Conservation (phyloP, 2,329 filamentous ascomycete genomes). For the Pezicula carpinea region DNA sequence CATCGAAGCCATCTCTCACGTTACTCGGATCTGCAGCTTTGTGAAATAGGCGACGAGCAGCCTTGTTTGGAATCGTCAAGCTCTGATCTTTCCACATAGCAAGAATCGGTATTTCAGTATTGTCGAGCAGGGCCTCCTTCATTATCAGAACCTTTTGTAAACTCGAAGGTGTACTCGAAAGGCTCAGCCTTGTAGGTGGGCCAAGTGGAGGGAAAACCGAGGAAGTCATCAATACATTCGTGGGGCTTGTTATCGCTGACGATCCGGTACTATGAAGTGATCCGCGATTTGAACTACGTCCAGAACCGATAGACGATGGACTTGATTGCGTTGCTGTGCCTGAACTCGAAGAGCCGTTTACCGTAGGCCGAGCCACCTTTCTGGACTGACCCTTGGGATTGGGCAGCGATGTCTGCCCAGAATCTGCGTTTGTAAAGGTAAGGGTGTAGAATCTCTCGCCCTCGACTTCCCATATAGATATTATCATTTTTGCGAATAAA, state of each 20-base stretch:
- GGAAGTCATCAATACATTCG: slow-evolving; percentile 45
- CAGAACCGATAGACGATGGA: slow-evolving; percentile 23
- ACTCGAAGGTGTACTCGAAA: slow-evolving; percentile 57
- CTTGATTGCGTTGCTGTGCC: slow-evolving; percentile 17
- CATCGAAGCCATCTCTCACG: slow-evolving; percentile 44
- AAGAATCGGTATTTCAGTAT: slow-evolving; percentile 68
- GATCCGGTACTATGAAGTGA: slow-evolving; percentile 18
- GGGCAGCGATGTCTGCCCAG: slow-evolving; percentile 27
- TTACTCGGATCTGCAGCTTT: slow-evolving; percentile 34
- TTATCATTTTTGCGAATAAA: slow-evolving; percentile 67
- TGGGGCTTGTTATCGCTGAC: slow-evolving; percentile 45
- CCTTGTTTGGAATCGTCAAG: slow-evolving; percentile 66
- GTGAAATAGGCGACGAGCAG: slow-evolving; percentile 44
- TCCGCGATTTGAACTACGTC: slow-evolving; percentile 17
- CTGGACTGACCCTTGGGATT: slow-evolving; percentile 13
- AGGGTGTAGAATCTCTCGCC: slow-evolving; percentile 68
- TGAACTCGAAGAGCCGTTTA: slow-evolving; percentile 5
- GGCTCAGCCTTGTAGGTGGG: slow-evolving; percentile 51
- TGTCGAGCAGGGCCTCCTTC: slow-evolving; percentile 74
- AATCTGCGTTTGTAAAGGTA: slow-evolving; percentile 63
- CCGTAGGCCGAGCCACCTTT: slow-evolving; percentile 10
- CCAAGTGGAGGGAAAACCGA: slow-evolving; percentile 64
- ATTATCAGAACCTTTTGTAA: slow-evolving; percentile 70
- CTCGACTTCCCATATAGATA: slow-evolving; percentile 68
- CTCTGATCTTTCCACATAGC: slow-evolving; percentile 79